phyloP scores from a whole-genome alignment of 2,329 filamentous ascomycete species.

The Trichoderma sp. region DNA sequence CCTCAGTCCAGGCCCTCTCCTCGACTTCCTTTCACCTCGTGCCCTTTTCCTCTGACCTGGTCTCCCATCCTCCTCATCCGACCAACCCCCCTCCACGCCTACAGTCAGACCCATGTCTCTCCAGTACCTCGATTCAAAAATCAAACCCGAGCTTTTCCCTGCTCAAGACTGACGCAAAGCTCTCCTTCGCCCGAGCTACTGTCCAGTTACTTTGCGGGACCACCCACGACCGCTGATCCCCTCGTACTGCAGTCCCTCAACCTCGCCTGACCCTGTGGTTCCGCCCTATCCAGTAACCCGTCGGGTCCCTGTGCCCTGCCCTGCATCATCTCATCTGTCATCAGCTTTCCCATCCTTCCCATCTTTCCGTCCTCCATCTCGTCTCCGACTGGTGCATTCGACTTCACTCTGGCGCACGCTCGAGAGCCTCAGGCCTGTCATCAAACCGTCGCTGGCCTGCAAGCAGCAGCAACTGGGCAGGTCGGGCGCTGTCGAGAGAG shows the following conservation, averaged over 20 bases:
- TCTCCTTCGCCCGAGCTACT: neutral
- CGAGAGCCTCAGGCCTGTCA: neutral
- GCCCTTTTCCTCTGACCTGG: neutral
- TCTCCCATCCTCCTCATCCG: neutral
- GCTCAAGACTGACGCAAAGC: constrained; percentile 10
- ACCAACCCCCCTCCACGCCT: neutral
- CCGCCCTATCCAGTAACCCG: constrained; percentile 1
- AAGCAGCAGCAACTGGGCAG: neutral
- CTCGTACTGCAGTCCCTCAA: constrained; percentile 10
- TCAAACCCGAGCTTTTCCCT: neutral
- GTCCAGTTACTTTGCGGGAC: constrained; percentile 7
- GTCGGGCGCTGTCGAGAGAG: constrained; percentile 5
- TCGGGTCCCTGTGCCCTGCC: neutral
- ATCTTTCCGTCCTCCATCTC: neutral
- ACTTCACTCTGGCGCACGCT: neutral
- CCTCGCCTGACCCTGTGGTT: constrained; percentile 19
- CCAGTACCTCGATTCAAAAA: neutral
- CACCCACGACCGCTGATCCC: constrained; percentile 11
- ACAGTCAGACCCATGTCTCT: neutral
- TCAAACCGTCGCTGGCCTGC: neutral
- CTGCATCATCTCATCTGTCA: constrained; percentile 14
- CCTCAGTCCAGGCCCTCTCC: neutral
- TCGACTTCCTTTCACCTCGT: neutral
- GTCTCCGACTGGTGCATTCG: neutral
- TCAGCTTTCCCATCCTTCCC: neutral